Base-by-base conservation (phyloP, 2,329 filamentous ascomycete species). In the Paraconiothyrium sp. region DNA sequence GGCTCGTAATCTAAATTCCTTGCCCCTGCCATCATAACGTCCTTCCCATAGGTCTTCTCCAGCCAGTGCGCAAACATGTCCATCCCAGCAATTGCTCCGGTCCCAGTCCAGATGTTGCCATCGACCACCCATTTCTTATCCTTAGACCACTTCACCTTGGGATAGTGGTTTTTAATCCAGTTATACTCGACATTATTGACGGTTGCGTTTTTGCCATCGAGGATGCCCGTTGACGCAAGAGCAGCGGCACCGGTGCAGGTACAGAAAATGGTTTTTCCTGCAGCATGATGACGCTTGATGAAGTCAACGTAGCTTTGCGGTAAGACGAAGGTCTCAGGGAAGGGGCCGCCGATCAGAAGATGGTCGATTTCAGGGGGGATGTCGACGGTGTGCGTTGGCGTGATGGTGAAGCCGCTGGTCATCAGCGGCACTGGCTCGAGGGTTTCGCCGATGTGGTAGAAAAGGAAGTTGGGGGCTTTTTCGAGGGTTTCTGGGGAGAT, bases 71-170 rank as follows among this genome's bases (percentile, higher is more conserved):
- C 54, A 49, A 57, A 57, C 54, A 57, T 57, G 14, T 57, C 54
- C 54, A 57, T 57, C 20, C 54, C 54, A 49, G 54, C 54, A 4
- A 57, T 10, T 39, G 30, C 54, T 16, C 54, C 44, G 24, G 44
- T 44, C 30, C 54, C 44, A 24, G 54, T 57, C 54, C 54, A 57
- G n/a, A 57, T 57, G n/a, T 48, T 57, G 5, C 54, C 54, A 16
- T 57, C 54, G 54, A 49, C 30, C 14, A 57, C 54, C 54, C 54
- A 57, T n/a, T 57, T 57, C 30, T 49, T 57, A 44, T 57, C 35
- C 35, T 57, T 57, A 1, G 54, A 48, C 54, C 54, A 57, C 11
- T 57, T 57, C 4, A 57, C 54, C 4, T 57, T 57, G 0, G 54
- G 54, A 39, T 57, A 57, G 24, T 5, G n/a, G 10, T 57, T 57